Evolutionary conservation across 2,329 filamentous ascomycete species (phyloP).

Genomic region (Aureobasidium sp.): DNA sequence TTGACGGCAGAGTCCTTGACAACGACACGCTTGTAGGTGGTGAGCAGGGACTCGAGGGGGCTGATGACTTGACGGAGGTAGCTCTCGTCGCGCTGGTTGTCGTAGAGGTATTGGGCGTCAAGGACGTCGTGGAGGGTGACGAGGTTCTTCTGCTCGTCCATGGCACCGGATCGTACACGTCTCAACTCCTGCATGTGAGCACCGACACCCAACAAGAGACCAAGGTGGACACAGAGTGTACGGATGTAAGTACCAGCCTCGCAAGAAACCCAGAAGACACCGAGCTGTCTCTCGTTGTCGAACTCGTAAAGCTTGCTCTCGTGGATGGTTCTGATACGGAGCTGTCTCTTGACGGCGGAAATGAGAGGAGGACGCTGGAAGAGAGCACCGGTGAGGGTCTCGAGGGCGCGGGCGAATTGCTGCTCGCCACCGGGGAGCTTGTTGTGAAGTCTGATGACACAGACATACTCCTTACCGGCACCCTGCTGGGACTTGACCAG

Average conservation of each 20-base stretch:
- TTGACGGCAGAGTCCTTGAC: constrained; percentile 97
- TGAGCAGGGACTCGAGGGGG: constrained; percentile 85
- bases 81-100: constrained; percentile 91
- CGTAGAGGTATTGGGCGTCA: constrained; percentile 90
- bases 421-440: constrained; percentile 88
- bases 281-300: constrained; percentile 94
- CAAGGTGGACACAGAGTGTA: constrained; percentile 92
- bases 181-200: constrained; percentile 98
- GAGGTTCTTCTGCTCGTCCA: constrained; percentile 82
- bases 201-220: constrained; percentile 68
- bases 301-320: constrained; percentile 94
- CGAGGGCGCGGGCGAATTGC: constrained; percentile 85
- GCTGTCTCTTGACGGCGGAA: constrained; percentile 95
- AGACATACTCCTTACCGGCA: constrained; percentile 98
- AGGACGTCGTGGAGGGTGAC: constrained; percentile 93
- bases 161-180: constrained; percentile 85
- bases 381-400: constrained; percentile 90
- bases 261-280: constrained; percentile 98
- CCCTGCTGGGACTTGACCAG: constrained; percentile 98
- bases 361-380: constrained; percentile 97
- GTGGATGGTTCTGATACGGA: constrained; percentile 96
- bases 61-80: constrained; percentile 86
- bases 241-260: constrained; percentile 98
- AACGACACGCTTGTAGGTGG: constrained; percentile 90
- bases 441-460: constrained; percentile 89